Conservation (phyloP, 331 rosid species). For the Telfairia occidentalis region DNA sequence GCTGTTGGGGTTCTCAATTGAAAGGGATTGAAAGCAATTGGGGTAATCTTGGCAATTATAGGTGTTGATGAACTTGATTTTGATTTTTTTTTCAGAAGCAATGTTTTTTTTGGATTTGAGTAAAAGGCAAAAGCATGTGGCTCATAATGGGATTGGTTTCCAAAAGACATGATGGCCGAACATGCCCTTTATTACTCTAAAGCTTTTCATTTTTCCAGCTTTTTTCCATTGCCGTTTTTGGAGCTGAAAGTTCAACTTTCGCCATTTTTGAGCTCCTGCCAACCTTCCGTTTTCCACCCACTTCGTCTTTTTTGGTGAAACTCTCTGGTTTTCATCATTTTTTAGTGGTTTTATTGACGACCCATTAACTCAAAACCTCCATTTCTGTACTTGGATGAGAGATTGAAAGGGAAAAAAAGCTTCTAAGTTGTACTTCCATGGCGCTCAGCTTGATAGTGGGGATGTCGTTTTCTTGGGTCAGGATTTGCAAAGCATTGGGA, state of each 20-base stretch:
- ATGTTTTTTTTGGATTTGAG: not conserved
- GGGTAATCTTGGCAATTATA: not conserved
- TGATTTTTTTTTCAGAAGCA: not conserved
- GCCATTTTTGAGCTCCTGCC: not conserved
- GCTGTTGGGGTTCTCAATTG: not conserved
- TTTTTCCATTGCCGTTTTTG: not conserved
- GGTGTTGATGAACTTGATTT: not conserved
- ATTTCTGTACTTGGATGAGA: not conserved
- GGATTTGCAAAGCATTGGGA: not conserved
- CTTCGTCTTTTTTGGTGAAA: not conserved
- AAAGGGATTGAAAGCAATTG: not conserved
- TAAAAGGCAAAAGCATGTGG: conserved; percentile 8
- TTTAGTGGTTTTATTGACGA: not conserved
- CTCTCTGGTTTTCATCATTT: not conserved
- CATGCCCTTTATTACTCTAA: conserved; percentile 3
- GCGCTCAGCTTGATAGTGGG: not conserved
- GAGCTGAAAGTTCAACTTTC: too few relatives aligned
- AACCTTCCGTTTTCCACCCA: not conserved
- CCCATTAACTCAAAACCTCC: not conserved
- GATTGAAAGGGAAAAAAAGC: not conserved
- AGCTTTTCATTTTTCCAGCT: not conserved
- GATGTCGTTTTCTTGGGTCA: not conserved
- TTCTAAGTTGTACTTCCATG: not conserved
- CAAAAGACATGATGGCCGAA: conserved; percentile 5
- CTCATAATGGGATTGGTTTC: not conserved